These are phyloP conservation scores for Crucibulum laeve DNA, from an alignment of 768 basidiomycete species.

Conservation along the genomic window DNA sequence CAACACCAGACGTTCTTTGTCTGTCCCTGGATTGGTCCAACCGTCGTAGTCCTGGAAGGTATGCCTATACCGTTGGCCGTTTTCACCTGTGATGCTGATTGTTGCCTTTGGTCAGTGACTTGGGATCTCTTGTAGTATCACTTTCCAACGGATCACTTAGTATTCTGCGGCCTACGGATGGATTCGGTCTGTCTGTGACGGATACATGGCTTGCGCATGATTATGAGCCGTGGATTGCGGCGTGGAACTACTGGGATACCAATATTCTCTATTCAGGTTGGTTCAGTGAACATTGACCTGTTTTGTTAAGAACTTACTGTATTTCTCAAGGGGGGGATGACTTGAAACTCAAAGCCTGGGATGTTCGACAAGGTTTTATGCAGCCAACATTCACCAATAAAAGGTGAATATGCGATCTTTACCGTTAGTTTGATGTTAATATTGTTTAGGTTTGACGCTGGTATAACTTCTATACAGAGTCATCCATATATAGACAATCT, in stretches of 20 bases:
- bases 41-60: conserved; percentile 48
- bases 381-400: conserved; percentile 70
- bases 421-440: not conserved
- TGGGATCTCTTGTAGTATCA: conserved; percentile 70
- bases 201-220: conserved; percentile 86
- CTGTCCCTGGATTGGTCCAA: conserved; percentile 95
- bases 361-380: conserved; percentile 60
- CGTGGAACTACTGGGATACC: conserved; percentile 85
- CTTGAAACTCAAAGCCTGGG: conserved; percentile 87
- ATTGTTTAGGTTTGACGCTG: conserved; percentile 75
- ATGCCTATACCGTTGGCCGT: conserved; percentile 11
- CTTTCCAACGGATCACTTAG: conserved; percentile 75
- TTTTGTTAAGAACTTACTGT: not conserved
- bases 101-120: conserved; percentile 25
- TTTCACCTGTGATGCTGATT: not conserved
- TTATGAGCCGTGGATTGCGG: conserved; percentile 90
- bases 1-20: conserved; percentile 60
- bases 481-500: conserved; percentile 78
- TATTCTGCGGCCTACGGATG: conserved; percentile 47
- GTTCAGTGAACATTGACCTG: conserved; percentile 6
- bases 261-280: conserved; percentile 82
- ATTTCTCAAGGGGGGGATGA: conserved; percentile 81
- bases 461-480: conserved; percentile 86
- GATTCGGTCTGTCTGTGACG: conserved; percentile 38
- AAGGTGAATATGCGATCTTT: conserved; percentile 34